Percentiles rank a stretch among this genome's conserved stretches.
phyloP scores from a whole-genome alignment of 345 rosid species.

The Brassica carinata region DNA sequence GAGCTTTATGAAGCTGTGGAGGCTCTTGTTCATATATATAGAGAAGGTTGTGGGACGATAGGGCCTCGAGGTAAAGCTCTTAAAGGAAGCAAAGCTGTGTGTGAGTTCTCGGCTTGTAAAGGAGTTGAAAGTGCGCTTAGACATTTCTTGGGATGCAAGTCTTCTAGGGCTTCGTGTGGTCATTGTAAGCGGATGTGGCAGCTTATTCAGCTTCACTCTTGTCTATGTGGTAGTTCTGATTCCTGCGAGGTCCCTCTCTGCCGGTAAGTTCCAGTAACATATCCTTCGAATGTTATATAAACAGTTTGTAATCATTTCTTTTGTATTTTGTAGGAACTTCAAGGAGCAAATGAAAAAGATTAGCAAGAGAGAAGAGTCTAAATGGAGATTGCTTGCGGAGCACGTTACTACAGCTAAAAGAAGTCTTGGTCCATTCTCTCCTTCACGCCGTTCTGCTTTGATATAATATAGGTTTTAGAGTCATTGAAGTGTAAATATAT shows the following conservation, averaged over 20 bases:
- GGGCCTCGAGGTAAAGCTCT: conserved; percentile 75
- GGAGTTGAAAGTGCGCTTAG: conserved; percentile 72
- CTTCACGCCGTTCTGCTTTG: conserved; percentile 41
- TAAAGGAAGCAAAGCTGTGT: conserved; percentile 53
- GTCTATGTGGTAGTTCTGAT: conserved; percentile 68
- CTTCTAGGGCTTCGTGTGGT: conserved; percentile 68
- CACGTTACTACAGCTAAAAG: conserved; percentile 65
- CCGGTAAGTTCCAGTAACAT: conserved; percentile 43
- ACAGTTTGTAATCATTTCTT: neutral
- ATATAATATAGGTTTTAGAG: conserved; percentile 17
- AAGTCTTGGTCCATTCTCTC: conserved; percentile 53
- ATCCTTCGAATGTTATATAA: neutral
- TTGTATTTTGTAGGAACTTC: conserved; percentile 51
- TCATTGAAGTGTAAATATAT: neutral
- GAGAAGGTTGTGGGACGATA: conserved; percentile 82
- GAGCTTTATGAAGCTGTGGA: conserved; percentile 83
- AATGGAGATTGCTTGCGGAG: conserved; percentile 71
- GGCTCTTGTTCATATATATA: conserved; percentile 86
- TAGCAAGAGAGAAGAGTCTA: conserved; percentile 73
- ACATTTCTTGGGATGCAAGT: conserved; percentile 76
- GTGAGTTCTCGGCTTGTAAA: conserved; percentile 79
- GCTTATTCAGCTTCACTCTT: conserved; percentile 88
- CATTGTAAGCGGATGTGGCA: conserved; percentile 94
- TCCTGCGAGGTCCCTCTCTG: conserved; percentile 91
- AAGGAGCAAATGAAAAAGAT: conserved; percentile 64